phyloP scores from a whole-genome alignment of 305 asterid genomes.

The Solanum hybrid region DNA sequence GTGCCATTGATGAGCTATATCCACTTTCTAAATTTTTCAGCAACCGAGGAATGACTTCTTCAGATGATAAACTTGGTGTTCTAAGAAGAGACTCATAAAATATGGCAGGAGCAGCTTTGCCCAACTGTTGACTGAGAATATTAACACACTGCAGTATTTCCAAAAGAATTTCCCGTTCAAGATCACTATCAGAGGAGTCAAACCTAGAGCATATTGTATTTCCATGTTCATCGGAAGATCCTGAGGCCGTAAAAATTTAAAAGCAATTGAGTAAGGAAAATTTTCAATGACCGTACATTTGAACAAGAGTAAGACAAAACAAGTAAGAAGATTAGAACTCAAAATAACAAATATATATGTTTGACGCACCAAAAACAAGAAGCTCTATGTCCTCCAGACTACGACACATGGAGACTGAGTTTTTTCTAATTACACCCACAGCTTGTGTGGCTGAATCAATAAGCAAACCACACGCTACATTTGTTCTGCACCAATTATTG shows the following conservation, averaged over 20 bases:
- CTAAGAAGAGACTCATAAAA: constrained; percentile 61
- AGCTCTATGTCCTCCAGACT: constrained; percentile 79
- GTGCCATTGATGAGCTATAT: constrained; percentile 48
- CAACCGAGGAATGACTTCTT: constrained; percentile 70
- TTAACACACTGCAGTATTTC: constrained; percentile 64
- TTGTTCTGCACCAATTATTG: constrained; percentile 66
- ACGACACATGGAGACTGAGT: constrained; percentile 70
- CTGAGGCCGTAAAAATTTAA: constrained; percentile 30
- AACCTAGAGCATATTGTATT: constrained; percentile 23
- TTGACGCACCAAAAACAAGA: constrained; percentile 48
- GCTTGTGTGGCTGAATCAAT: constrained; percentile 71
- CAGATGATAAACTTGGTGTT: constrained; percentile 49
- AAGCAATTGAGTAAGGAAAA: constrained; percentile 13
- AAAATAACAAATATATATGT: not conserved
- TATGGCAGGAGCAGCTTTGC: constrained; percentile 80
- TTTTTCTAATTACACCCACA: constrained; percentile 71
- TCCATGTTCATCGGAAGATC: constrained; percentile 49
- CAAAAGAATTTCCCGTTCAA: constrained; percentile 45
- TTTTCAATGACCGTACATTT: not conserved
- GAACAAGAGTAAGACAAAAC: not conserved
- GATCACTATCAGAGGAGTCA: constrained; percentile 37
- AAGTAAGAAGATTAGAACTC: constrained; percentile 2
- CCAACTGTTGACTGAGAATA: constrained; percentile 73
- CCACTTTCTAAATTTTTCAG: constrained; percentile 73
- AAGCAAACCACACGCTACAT: constrained; percentile 71